A percentile compares a stretch with the other conserved stretches of the same genome.
Evolutionary conservation across 2,329 filamentous ascomycete species (phyloP).

Genomic region (Amauroascus verrucosus): DNA sequence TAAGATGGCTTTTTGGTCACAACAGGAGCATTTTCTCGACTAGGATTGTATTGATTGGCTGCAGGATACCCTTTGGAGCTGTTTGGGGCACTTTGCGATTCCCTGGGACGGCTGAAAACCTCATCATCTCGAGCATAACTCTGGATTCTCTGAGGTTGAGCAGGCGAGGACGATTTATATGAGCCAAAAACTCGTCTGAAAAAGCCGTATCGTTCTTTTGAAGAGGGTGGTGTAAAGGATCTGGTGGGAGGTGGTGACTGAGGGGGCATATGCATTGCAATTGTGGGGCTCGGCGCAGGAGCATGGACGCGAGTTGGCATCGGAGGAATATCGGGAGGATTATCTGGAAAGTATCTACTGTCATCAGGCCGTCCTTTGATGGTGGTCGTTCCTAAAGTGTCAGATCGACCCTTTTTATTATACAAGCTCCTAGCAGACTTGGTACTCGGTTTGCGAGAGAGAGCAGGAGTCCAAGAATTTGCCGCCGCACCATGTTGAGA

Average conservation of each 20-base stretch:
- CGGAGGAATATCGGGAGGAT: conserved; percentile 30
- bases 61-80: conserved; percentile 17
- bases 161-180: conserved; percentile 44
- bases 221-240: conserved; percentile 34
- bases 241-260: conserved; percentile 25
- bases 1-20: conserved; percentile 87
- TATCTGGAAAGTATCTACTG: conserved; percentile 21
- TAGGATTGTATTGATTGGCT: conserved; percentile 21
- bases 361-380: conserved; percentile 27
- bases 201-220: conserved; percentile 71
- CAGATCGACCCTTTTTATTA: conserved; percentile 29
- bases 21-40: conserved; percentile 30
- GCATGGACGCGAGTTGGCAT: conserved; percentile 40
- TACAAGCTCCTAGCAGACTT: conserved; percentile 34
- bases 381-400: conserved; percentile 31
- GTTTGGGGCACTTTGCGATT: conserved; percentile 14
- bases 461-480: conserved; percentile 25
- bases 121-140: conserved; percentile 7
- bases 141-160: conserved; percentile 12
- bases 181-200: conserved; percentile 86
- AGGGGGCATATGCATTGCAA: conserved; percentile 42
- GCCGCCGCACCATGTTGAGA: conserved; percentile 18
- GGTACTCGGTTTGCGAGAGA: conserved; percentile 35
- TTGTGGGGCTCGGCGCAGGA: conserved; percentile 44
- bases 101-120: not conserved